phyloP scores from a whole-genome alignment of 1,139 yeast genomes.

The Saccharomyces hybrid region DNA sequence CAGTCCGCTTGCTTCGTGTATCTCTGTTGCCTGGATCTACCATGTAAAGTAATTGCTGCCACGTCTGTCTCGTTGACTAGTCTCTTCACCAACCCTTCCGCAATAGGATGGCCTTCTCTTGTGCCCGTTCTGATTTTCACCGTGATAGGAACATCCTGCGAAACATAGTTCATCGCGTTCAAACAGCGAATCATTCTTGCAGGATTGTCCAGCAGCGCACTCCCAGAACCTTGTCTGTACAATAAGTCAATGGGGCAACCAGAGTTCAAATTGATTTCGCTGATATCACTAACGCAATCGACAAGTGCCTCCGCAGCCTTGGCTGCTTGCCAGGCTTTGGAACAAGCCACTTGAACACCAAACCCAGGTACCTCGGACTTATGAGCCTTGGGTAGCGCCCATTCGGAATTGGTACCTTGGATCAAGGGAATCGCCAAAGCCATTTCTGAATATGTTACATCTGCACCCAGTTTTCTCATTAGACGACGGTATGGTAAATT shows the following conservation, averaged over 20 bases:
- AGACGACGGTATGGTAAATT: conserved; percentile 89
- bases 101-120: conserved; percentile 78
- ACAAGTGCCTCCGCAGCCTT: conserved; percentile 80
- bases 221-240: conserved; percentile 90
- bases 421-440: conserved; percentile 74
- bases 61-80: conserved; percentile 71
- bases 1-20: conserved; percentile 89
- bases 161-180: conserved; percentile 80
- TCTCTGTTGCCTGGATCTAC: conserved; percentile 92
- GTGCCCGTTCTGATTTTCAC: conserved; percentile 91
- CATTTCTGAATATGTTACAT: conserved; percentile 92
- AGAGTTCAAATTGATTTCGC: conserved; percentile 83
- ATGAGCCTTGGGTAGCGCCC: conserved; percentile 96
- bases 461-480: conserved; percentile 88
- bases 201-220: conserved; percentile 87
- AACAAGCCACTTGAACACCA: conserved; percentile 88
- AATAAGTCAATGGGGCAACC: conserved; percentile 96
- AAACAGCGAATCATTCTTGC: conserved; percentile 69
- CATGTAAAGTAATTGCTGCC: conserved; percentile 90
- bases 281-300: conserved; percentile 33
- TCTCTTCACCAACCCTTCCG: conserved; percentile 62
- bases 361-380: conserved; percentile 73
- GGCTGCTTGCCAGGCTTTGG: conserved; percentile 89
- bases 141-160: conserved; percentile 86
- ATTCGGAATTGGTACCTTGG: conserved; percentile 86